Conservation (phyloP, 2,329 filamentous ascomycete genomes). For the Rutstroemia sp. region DNA sequence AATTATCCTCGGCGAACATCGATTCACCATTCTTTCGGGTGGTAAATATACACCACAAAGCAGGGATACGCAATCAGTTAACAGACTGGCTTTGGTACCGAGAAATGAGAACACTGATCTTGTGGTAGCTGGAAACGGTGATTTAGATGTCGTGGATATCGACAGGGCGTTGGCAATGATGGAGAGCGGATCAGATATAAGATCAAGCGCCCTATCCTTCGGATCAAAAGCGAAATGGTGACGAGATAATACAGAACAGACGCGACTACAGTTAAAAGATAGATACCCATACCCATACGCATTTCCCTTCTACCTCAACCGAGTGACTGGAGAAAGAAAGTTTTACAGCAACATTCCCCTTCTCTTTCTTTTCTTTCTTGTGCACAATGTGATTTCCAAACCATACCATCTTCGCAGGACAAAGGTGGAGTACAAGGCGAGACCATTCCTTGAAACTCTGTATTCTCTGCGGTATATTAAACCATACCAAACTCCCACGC, state of each 20-base stretch:
- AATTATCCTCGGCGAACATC: slow-evolving; percentile 27
- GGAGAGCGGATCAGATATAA: slow-evolving; percentile 31
- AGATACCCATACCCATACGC: not conserved
- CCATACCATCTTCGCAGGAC: slow-evolving; percentile 50
- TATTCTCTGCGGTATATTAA: slow-evolving; percentile 66
- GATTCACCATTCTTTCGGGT: slow-evolving; percentile 23
- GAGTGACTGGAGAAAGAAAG: not conserved
- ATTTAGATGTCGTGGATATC: slow-evolving; percentile 57
- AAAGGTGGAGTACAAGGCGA: slow-evolving; percentile 71
- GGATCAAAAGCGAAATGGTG: slow-evolving; percentile 37
- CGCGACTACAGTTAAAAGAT: slow-evolving; percentile 3
- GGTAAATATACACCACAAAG: slow-evolving; percentile 10
- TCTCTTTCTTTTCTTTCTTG: too few relatives aligned
- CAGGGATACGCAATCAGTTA: slow-evolving; percentile 5
- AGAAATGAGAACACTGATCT: slow-evolving; percentile 17
- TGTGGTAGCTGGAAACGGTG: slow-evolving; percentile 9
- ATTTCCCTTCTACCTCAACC: not conserved
- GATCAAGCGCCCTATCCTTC: slow-evolving; percentile 15
- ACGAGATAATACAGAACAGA: slow-evolving; percentile 11
- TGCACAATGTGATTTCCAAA: not conserved
- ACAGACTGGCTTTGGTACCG: slow-evolving; percentile 18
- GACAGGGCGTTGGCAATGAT: slow-evolving; percentile 51
- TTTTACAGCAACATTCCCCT: not conserved
- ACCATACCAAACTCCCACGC: not conserved
- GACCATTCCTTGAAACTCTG: slow-evolving; percentile 66